Evolutionary conservation across 2,329 filamentous ascomycete genomes (phyloP).

Genomic region (Amesomyces nigricolor): DNA sequence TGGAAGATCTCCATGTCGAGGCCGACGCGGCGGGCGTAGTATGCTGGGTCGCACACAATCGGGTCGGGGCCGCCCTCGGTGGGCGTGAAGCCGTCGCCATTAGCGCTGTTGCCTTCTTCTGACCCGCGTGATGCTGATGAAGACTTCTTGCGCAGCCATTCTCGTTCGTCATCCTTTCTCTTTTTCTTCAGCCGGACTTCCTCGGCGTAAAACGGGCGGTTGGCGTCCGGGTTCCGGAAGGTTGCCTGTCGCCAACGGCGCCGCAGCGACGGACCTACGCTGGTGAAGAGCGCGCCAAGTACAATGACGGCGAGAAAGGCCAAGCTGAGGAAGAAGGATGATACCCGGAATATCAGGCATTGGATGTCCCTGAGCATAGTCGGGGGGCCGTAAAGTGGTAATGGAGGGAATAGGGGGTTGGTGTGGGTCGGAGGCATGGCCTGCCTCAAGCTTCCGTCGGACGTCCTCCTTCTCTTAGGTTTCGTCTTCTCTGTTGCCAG

Average conservation of each 20-base stretch:
- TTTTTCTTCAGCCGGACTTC: conserved; percentile 55
- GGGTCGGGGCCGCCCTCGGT: conserved; percentile 77
- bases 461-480: conserved; percentile 34
- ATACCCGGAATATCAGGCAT: conserved; percentile 57
- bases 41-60: conserved; percentile 70
- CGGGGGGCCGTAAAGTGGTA: conserved; percentile 76
- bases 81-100: conserved; percentile 57
- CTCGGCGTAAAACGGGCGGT: conserved; percentile 66
- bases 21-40: conserved; percentile 83
- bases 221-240: conserved; percentile 53
- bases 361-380: conserved; percentile 60
- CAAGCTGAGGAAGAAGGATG: conserved; percentile 71
- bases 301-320: conserved; percentile 73
- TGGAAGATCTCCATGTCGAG: conserved; percentile 77
- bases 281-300: conserved; percentile 64
- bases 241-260: conserved; percentile 49
- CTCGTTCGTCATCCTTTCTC: conserved; percentile 52
- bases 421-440: conserved; percentile 61
- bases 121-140: conserved; percentile 33
- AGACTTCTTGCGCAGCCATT: conserved; percentile 53
- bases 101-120: conserved; percentile 39
- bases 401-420: conserved; percentile 75
- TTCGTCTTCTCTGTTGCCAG: neutral
- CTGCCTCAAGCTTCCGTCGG: conserved; percentile 41
- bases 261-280: conserved; percentile 48